Percentiles rank a stretch among this genome's conserved stretches.
Conservation (phyloP, 768 basidiomycete species). For the Tylopilus intermedius region DNA sequence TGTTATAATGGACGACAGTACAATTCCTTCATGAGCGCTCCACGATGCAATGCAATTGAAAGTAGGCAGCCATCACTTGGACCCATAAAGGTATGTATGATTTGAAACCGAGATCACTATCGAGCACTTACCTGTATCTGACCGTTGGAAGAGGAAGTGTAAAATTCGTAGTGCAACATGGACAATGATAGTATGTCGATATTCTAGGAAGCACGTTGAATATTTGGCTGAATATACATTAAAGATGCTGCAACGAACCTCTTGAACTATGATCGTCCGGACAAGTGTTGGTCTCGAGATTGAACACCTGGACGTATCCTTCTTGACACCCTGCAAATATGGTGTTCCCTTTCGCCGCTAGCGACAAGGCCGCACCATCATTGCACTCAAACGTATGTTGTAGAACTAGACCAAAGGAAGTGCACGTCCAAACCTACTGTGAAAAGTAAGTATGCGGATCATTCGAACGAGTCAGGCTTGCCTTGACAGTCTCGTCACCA, state of each 20-base stretch:
- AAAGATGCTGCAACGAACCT: slow-evolving; percentile 40
- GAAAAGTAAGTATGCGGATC: background rate
- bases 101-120: background rate
- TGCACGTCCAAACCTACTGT: slow-evolving; percentile 63
- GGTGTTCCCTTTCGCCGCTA: slow-evolving; percentile 70
- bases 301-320: slow-evolving; percentile 86
- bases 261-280: slow-evolving; percentile 80
- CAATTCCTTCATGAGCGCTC: slow-evolving; percentile 75
- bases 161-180: slow-evolving; percentile 57
- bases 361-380: slow-evolving; percentile 79
- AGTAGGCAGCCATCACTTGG: slow-evolving; percentile 72
- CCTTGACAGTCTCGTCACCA: slow-evolving; percentile 89
- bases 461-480: slow-evolving; percentile 24
- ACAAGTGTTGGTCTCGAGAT: slow-evolving; percentile 88
- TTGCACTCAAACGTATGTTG: slow-evolving; percentile 65
- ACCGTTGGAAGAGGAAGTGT: slow-evolving; percentile 64
- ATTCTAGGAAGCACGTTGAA: slow-evolving; percentile 37
- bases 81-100: background rate
- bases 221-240: background rate
- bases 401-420: slow-evolving; percentile 39
- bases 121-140: slow-evolving; percentile 54
- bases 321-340: slow-evolving; percentile 93
- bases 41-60: slow-evolving; percentile 86
- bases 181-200: slow-evolving; percentile 81
- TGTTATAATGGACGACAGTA: slow-evolving; percentile 74